Conservation (phyloP, 2,329 filamentous ascomycete species). For the Magnaporthiopsis poae region DNA sequence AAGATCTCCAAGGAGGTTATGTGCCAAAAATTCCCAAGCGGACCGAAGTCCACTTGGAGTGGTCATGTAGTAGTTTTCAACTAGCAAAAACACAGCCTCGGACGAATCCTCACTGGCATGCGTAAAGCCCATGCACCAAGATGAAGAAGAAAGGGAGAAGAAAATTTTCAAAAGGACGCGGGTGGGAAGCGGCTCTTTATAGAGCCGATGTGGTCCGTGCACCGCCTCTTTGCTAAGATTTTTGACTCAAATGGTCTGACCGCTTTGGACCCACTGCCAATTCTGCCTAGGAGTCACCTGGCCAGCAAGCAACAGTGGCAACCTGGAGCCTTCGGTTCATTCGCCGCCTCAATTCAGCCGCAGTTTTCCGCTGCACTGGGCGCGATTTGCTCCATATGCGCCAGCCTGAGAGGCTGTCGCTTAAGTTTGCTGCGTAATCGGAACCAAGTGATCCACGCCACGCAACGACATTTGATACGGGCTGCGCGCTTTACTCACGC, state of each 20-base stretch:
- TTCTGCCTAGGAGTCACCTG: background rate
- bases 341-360: conserved; percentile 5
- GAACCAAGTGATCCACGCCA: background rate
- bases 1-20: conserved; percentile 15
- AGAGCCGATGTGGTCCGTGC: background rate
- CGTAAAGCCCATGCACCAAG: conserved; percentile 67
- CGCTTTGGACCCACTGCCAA: background rate
- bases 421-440: background rate
- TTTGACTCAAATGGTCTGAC: too few relatives aligned
- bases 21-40: conserved; percentile 71
- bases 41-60: conserved; percentile 59
- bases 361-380: background rate
- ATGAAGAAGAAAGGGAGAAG: conserved; percentile 36
- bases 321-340: background rate
- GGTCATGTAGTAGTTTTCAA: conserved; percentile 75
- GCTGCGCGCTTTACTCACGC: background rate
- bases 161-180: background rate
- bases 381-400: background rate
- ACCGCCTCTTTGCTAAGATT: background rate
- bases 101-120: conserved; percentile 77
- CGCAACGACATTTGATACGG: background rate
- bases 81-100: conserved; percentile 80
- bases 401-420: background rate
- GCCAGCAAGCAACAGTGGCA: background rate
- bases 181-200: background rate